Percentiles rank a stretch among this genome's conserved stretches.
Conservation (phyloP, 1,284 basidiomycete genomes). For the Melampsora larici-populina region DNA sequence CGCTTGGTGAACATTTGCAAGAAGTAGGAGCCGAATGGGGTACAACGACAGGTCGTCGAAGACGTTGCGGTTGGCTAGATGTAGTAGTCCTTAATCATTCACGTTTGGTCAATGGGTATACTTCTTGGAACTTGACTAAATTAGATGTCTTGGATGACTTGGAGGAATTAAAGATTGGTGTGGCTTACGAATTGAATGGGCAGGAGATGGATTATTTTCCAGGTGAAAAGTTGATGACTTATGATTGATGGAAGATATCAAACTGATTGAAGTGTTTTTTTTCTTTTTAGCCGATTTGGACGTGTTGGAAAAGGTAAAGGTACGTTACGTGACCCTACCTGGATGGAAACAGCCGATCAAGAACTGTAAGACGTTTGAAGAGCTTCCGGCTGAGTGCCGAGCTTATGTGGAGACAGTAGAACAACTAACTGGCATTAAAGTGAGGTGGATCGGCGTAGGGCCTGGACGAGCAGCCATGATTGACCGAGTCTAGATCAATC, state of each 20-base stretch:
- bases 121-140: slow-evolving; percentile 54
- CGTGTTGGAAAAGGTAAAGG: slow-evolving; percentile 73
- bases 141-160: slow-evolving; percentile 54
- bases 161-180: slow-evolving; percentile 53
- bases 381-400: slow-evolving; percentile 79
- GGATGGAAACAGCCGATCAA: slow-evolving; percentile 87
- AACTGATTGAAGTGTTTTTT: neutral
- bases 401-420: slow-evolving; percentile 88
- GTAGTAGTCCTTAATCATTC: slow-evolving; percentile 54
- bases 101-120: slow-evolving; percentile 54
- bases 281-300: slow-evolving; percentile 72
- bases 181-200: slow-evolving; percentile 51
- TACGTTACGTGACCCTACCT: slow-evolving; percentile 82
- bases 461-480: slow-evolving; percentile 79
- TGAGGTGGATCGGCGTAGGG: slow-evolving; percentile 89
- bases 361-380: slow-evolving; percentile 65
- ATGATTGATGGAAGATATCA: neutral
- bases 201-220: slow-evolving; percentile 54
- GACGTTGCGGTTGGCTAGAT: slow-evolving; percentile 55
- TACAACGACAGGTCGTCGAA: slow-evolving; percentile 53
- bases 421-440: slow-evolving; percentile 68
- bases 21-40: slow-evolving; percentile 55
- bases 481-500: slow-evolving; percentile 13
- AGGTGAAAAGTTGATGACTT: slow-evolving; percentile 16
- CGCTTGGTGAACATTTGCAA: slow-evolving; percentile 53